Conservation (phyloP, 441 rosid species). For the Populus hybrid region DNA sequence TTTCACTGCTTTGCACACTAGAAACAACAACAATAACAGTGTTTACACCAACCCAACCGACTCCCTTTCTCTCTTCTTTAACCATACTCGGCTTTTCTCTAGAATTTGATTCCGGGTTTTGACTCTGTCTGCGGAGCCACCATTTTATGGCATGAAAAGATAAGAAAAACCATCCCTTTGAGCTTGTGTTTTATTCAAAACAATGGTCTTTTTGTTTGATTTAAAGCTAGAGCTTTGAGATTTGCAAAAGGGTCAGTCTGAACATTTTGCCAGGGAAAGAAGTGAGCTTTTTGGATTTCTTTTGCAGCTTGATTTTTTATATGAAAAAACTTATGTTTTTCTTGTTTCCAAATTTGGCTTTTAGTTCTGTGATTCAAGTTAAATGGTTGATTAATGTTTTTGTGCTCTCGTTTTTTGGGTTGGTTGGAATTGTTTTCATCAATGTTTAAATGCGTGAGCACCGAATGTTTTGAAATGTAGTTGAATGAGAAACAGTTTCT, state of each 20-base stretch:
- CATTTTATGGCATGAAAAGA: not conserved
- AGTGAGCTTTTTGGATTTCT: not conserved
- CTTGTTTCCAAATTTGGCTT: not conserved
- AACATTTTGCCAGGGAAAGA: not conserved
- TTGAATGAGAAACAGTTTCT: slow-evolving; percentile 12
- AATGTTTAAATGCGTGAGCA: not conserved
- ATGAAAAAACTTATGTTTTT: slow-evolving; percentile 5
- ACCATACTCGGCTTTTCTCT: slow-evolving; percentile 8
- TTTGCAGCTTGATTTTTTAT: not conserved
- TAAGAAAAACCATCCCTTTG: slow-evolving; percentile 9
- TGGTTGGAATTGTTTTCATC: not conserved
- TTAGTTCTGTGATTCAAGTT: slow-evolving; percentile 1
- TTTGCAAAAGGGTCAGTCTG: slow-evolving; percentile 17
- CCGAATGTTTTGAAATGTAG: slow-evolving; percentile 30
- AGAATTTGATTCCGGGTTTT: not conserved
- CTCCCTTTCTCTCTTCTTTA: slow-evolving; percentile 1
- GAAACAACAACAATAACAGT: not conserved
- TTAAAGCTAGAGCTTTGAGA: slow-evolving; percentile 15
- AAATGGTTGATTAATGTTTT: not conserved
- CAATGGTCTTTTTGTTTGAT: slow-evolving; percentile 23
- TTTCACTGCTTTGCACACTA: not conserved
- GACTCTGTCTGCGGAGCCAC: not conserved
- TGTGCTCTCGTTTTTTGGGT: not conserved
- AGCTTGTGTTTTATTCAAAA: slow-evolving; percentile 4
- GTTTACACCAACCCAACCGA: slow-evolving; percentile 14